These are phyloP conservation scores for Dendrocalamus sinicus DNA, from an alignment of 176 grass and related monocot genomes.

Conservation along the genomic window DNA sequence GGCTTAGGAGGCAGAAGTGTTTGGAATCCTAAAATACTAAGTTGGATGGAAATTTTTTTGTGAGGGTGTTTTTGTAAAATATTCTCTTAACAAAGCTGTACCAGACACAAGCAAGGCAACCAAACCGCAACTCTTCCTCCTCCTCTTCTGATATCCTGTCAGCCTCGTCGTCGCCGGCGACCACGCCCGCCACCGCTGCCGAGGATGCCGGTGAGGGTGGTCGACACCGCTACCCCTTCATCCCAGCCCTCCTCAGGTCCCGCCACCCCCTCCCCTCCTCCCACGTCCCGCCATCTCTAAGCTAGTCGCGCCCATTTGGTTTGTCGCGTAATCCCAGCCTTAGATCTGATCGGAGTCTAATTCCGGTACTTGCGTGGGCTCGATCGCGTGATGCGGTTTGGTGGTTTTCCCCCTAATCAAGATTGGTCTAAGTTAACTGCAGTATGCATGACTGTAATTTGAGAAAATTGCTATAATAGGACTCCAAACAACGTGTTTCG, in stretches of 20 bases:
- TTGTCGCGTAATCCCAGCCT: background rate
- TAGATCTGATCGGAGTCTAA: conserved; percentile 21
- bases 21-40: too few species aligned
- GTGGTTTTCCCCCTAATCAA: background rate
- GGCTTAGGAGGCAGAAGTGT: too few species aligned
- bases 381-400: background rate
- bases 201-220: conserved; percentile 84
- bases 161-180: conserved; percentile 33
- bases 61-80: background rate
- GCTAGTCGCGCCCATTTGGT: background rate
- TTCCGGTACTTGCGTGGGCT: background rate
- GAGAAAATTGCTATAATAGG: too few species aligned
- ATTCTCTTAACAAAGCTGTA: background rate
- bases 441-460: background rate
- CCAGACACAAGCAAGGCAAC: background rate
- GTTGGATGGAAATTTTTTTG: background rate
- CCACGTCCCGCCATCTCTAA: background rate
- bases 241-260: conserved; percentile 64
- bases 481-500: too few species aligned
- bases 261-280: background rate
- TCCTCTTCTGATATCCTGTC: background rate
- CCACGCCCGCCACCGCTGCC: background rate
- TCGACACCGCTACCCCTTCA: conserved; percentile 70
- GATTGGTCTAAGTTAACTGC: background rate
- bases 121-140: background rate